Evolutionary conservation across 1,139 yeast genomes (phyloP), one percentile per base, ranked within the genome.

Genomic region (Saccharomyces uvarum): DNA sequence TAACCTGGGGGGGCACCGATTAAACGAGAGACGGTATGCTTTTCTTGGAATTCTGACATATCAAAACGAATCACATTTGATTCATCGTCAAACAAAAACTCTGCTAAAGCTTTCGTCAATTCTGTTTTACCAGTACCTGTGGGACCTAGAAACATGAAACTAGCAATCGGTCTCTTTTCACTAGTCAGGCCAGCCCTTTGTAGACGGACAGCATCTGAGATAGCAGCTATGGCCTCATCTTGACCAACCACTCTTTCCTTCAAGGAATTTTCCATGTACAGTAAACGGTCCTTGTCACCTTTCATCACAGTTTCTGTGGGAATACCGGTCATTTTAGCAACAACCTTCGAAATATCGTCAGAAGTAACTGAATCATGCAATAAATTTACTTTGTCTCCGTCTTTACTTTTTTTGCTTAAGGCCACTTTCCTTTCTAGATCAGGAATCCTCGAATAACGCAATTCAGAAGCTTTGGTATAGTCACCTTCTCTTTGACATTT

Each of bases 81-180:
- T 64, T 88, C 90, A 70, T 91, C 93, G 66, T 90, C 93, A 72
- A 93, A 93, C 62, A 93, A 73, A 64, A 93, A 93, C 64, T 89
- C 90, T 1, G 98, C 97, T 57, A 93, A 78, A 0, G 95, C 83
- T 70, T 93, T 93, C 6, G 98, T 90, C 54, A 93, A 77, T 69
- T 91, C 97, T 0, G 99, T 93, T 71, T 93, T 93, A 73, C 99
- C 99, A 0, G 97, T 91, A 73, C 99, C 99, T 0, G 98, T 91
- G 47, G 98, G 98, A 19, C 99, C 99, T 61, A 93, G 76, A 71
- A 93, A 93, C 85, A 93, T 85, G 70, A 93, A 93, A 54, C 96
- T 87, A 1, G 97, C 98, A 65, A 91, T 91, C 2, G 99, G 99
- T 57, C 97, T 80, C 70, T 87, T 87, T 59, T 89, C 96, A 69